Conservation (phyloP, 495 filamentous ascomycete species). For the Podospora fimiseda region DNA sequence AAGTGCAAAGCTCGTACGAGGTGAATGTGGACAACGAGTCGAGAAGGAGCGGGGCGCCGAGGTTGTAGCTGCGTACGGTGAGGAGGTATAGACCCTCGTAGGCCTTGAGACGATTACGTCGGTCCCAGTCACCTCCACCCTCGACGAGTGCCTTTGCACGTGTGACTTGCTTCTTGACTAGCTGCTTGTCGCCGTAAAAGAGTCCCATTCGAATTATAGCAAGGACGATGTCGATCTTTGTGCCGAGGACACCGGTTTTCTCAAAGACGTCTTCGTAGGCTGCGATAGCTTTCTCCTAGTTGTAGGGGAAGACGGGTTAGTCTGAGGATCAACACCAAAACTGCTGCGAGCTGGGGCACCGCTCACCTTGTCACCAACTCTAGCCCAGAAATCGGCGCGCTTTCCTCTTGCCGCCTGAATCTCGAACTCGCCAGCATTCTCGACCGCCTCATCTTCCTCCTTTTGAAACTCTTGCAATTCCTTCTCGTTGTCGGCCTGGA, state of each 20-base stretch:
- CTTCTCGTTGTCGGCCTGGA: constrained; percentile 81
- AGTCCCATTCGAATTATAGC: constrained; percentile 93
- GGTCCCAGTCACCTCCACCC: constrained; percentile 95
- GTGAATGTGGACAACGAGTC: constrained; percentile 98
- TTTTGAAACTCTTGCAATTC: constrained; percentile 90
- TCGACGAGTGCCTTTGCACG: constrained; percentile 86
- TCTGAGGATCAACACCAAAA: too few species aligned
- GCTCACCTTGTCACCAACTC: constrained; percentile 92
- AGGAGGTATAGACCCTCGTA: constrained; percentile 94
- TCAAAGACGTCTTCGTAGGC: constrained; percentile 88
- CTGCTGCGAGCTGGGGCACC: too few species aligned
- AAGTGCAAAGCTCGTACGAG: constrained; percentile 93
- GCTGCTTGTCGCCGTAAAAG: constrained; percentile 86
- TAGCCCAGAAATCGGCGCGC: constrained; percentile 89
- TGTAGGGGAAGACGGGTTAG: background rate
- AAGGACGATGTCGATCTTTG: constrained; percentile 92
- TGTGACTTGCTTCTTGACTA: constrained; percentile 89
- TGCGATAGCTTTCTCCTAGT: constrained; percentile 83
- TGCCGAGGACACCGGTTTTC: constrained; percentile 89
- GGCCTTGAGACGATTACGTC: constrained; percentile 93
- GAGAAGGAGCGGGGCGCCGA: constrained; percentile 86
- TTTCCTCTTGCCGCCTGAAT: constrained; percentile 88
- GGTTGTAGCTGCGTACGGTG: constrained; percentile 80
- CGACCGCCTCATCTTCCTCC: constrained; percentile 88
- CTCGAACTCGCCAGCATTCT: constrained; percentile 94